Percentiles rank a stretch among this genome's conserved stretches.
Conservation (phyloP, 2,329 filamentous ascomycete genomes). For the Tolypocladium inflatum region DNA sequence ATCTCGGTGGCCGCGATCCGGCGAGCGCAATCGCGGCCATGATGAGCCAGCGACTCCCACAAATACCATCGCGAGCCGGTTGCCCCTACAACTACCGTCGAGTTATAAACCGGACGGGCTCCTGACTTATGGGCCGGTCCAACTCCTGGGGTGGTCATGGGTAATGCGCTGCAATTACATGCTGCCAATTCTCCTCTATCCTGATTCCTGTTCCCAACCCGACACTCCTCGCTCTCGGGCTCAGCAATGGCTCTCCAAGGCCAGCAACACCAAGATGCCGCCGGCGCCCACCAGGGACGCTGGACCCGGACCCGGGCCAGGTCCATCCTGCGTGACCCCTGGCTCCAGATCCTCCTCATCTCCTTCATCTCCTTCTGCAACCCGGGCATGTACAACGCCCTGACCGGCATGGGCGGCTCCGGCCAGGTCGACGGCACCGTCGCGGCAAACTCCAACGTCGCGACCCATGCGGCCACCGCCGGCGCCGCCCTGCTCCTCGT, state of each 20-base stretch:
- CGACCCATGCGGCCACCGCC: constrained; percentile 30
- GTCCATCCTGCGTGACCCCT: constrained; percentile 19
- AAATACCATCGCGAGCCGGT: not conserved
- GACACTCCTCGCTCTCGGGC: not conserved
- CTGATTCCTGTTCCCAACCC: not conserved
- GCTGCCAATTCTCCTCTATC: not conserved
- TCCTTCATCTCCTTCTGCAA: constrained; percentile 39
- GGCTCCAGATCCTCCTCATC: constrained; percentile 37
- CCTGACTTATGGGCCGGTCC: not conserved
- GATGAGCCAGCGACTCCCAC: not conserved
- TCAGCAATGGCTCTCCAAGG: not conserved
- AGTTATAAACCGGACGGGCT: not conserved
- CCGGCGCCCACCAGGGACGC: not conserved
- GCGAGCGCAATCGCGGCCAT: not conserved
- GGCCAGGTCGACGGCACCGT: constrained; percentile 35
- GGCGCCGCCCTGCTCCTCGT: constrained; percentile 32
- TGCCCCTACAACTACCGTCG: not conserved
- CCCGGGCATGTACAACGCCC: constrained; percentile 38
- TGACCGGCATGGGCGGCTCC: constrained; percentile 32
- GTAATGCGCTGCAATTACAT: not conserved
- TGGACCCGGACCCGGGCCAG: not conserved
- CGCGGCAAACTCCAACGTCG: constrained; percentile 34
- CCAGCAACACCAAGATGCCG: not conserved
- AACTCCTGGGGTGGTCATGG: not conserved
- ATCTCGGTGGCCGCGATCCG: not conserved